Base-by-base conservation (phyloP, 495 filamentous ascomycete genomes). In the Xylaria curta region DNA sequence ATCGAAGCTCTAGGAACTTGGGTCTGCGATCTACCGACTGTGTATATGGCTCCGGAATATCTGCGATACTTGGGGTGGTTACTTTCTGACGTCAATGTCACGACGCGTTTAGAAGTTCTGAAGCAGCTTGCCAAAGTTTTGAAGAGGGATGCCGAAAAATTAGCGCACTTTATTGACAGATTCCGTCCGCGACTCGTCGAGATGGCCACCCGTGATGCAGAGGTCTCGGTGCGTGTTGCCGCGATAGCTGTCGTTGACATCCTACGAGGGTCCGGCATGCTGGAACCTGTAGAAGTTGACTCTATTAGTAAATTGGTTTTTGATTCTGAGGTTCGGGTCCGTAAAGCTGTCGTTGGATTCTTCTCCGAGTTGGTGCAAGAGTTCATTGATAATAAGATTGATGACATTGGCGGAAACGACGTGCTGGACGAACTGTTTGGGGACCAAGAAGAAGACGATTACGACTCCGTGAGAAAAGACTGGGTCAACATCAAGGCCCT, bases 41-140 rank as follows among this genome's bases (percentile, higher is more conserved):
- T 92, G 62, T 98, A 97, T 82, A 93, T 97, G 79, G 91, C 97
- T 69, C 91, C 92, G 4, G 85, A 89, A 71, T 97, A 97, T 78
- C 84, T 98, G 53, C 92, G 96, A 42, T 98, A 99, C 75, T 85
- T 98, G 13, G 96, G 96, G 49, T 99, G 96, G 95, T 90, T 96
- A 70, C 86, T 99, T 31, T 95, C 94, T 3, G 96, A 99, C 79
- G 82, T 88, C 1, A 83, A 88, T 49, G 82, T 89, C 2, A 84
- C 88, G 8, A 93, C 91, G 1, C 86, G 96, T 54, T 82, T 89
- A 15, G 93, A 95, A 75, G 91, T 93, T 13, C 78, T 98, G n/a
- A 92, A 90, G 72, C 92, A 97, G 74, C 85, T 99, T 4, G 83
- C 87, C 4, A 90, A 87, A 66, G 84, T 99, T 4, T 92, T 93